phyloP scores from a whole-genome alignment of 805 yeast species.

The Wickerhamomyces rabaulensis region DNA sequence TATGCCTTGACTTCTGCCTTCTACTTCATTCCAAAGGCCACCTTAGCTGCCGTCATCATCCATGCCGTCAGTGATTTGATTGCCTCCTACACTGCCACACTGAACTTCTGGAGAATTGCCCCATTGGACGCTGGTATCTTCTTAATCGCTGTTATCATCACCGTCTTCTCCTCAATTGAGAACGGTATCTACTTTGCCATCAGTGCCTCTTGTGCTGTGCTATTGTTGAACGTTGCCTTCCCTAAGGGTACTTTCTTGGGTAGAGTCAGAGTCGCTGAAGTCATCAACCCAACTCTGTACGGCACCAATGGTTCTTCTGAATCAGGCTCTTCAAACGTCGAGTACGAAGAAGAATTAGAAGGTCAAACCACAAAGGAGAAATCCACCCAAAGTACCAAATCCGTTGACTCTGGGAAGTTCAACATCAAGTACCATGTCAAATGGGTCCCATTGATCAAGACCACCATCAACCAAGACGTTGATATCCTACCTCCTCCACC shows the following conservation, averaged over 20 bases:
- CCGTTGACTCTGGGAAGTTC: conserved; percentile 1
- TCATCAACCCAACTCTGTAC: conserved; percentile 53
- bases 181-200: conserved; percentile 88
- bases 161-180: conserved; percentile 52
- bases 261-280: conserved; percentile 64
- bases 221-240: conserved; percentile 70
- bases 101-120: conserved; percentile 62
- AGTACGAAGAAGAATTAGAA: conserved; percentile 12
- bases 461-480: conserved; percentile 49
- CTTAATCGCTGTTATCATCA: conserved; percentile 20
- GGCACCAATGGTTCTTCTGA: conserved; percentile 11
- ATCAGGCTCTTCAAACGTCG: conserved; percentile 7
- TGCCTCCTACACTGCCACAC: conserved; percentile 61
- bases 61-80: conserved; percentile 89
- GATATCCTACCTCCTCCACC: conserved; percentile 77
- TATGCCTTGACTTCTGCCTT: conserved; percentile 81
- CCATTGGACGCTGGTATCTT: conserved; percentile 38
- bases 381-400: background rate
- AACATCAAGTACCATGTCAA: conserved; percentile 43
- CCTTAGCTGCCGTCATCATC: conserved; percentile 80
- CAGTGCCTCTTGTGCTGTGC: conserved; percentile 71
- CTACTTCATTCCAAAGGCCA: conserved; percentile 86
- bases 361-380: background rate
- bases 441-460: conserved; percentile 63
- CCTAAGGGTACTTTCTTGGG: conserved; percentile 85